A percentile compares a stretch with the other conserved stretches of the same genome.
phyloP scores from a whole-genome alignment of 805 yeast genomes.

The Metschnikowia similis region DNA sequence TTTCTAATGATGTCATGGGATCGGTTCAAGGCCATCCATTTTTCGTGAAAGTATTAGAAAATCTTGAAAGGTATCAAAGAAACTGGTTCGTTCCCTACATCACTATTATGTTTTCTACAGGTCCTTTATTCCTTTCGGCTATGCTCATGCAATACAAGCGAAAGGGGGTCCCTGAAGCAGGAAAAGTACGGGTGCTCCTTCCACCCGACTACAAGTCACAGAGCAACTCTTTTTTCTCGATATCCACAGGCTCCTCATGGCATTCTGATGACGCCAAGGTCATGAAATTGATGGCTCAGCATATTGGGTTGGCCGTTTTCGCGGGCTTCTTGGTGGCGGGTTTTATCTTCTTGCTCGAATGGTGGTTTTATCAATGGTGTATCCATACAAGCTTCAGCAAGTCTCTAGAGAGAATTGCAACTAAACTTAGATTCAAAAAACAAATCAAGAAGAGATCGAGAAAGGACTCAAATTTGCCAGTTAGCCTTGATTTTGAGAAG shows the following conservation, averaged over 20 bases:
- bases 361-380: conserved; percentile 36
- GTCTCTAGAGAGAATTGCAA: conserved; percentile 11
- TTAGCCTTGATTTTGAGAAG: conserved; percentile 28
- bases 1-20: conserved; percentile 92
- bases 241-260: conserved; percentile 87
- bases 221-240: conserved; percentile 61
- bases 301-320: conserved; percentile 66
- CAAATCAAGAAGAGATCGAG: conserved; percentile 38
- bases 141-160: conserved; percentile 85
- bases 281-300: conserved; percentile 68
- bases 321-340: conserved; percentile 62
- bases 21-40: conserved; percentile 84
- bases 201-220: conserved; percentile 68
- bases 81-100: conserved; percentile 85
- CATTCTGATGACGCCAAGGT: conserved; percentile 83
- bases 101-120: conserved; percentile 91
- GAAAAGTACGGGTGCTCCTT: conserved; percentile 62
- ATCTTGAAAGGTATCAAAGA: conserved; percentile 52
- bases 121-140: conserved; percentile 82
- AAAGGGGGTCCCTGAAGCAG: conserved; percentile 67
- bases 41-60: conserved; percentile 64
- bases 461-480: conserved; percentile 54
- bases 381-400: conserved; percentile 27
- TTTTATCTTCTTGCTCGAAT: conserved; percentile 33
- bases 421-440: conserved; percentile 13